Base-by-base conservation (phyloP, 2,329 filamentous ascomycete species). In the Aureobasidium leucospermi region DNA sequence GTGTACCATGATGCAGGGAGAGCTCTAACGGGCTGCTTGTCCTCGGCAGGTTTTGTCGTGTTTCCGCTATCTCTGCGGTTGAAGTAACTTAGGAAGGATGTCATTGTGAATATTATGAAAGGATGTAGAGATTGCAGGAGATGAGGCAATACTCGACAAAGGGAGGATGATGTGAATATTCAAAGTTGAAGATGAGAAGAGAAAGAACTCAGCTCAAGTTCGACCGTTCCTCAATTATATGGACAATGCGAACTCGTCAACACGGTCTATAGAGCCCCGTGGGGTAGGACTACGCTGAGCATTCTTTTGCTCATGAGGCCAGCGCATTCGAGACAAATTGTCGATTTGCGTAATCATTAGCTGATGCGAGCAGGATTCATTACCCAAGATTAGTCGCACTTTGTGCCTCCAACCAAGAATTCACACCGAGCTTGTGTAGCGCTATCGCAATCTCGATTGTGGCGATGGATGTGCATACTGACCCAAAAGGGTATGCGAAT, bases 1-100 rank as follows among this genome's bases (percentile, higher is more conserved):
- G 70, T 71, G 63, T 77, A 78, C 76, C 75, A 78, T 63, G 75
- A 76, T 46, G 75, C 69, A 6, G 76, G 74, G 5, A 77, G 65
- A 32, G 73, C 71, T 45, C 71, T 39, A 6, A 58, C 55, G 6
- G 55, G 55, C 16, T 19, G 49, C 36, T 58, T 49, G 34, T 58
- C 43, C 29, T 47, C 15, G 43, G 42, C 16, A 36, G 57, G 57
- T 52, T 59, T 52, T n/a, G 57, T 31, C 34, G 51, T 41, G 23
- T 55, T 55, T n/a, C 57, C 57, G 46, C 41, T 48, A 39, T 59
- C 57, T 51, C 43, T 59, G 57, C 57, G 57, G 41, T 52, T 59
- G 57, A 59, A 59, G 38, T 59, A 59, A 46, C 47, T 59, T 15
- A 59, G 29, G 41, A 59, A 59, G 41, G 57, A 59, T 16, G 56